Conservation (phyloP, 148 eudicot genomes). For the Vaccinium vitisidaea region DNA sequence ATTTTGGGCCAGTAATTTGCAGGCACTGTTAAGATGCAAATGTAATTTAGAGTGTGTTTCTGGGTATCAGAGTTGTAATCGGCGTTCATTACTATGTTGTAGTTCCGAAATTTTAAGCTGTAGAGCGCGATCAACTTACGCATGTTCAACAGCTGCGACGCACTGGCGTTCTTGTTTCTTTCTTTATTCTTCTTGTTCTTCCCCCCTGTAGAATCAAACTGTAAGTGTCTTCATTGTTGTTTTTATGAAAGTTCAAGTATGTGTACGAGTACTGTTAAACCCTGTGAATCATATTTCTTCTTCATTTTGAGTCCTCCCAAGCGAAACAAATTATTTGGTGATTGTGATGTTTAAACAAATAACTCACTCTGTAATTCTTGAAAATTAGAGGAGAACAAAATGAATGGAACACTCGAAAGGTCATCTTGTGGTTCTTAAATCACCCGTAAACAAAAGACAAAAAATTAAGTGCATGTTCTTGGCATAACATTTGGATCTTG, state of each 20-base stretch:
- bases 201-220: not conserved
- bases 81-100: not conserved
- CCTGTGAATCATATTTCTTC: not conserved
- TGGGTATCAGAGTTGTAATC: not conserved
- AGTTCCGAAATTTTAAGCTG: not conserved
- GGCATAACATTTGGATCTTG: too few relatives aligned
- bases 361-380: not conserved
- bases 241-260: too few relatives aligned
- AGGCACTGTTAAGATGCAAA: not conserved
- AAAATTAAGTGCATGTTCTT: too few relatives aligned
- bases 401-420: too few relatives aligned
- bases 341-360: not conserved
- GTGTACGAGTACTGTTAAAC: not conserved
- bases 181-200: not conserved
- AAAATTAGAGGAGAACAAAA: too few relatives aligned
- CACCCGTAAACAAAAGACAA: too few relatives aligned
- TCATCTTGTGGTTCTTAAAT: too few relatives aligned
- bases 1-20: constrained; percentile 70
- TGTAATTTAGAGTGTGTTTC: not conserved
- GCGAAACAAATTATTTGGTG: not conserved
- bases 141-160: not conserved
- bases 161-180: not conserved
- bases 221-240: not conserved
- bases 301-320: not conserved
- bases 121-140: not conserved